Evolutionary conservation across 2,329 filamentous ascomycete genomes (phyloP).

Genomic region (Fusarium chlamydosporum): DNA sequence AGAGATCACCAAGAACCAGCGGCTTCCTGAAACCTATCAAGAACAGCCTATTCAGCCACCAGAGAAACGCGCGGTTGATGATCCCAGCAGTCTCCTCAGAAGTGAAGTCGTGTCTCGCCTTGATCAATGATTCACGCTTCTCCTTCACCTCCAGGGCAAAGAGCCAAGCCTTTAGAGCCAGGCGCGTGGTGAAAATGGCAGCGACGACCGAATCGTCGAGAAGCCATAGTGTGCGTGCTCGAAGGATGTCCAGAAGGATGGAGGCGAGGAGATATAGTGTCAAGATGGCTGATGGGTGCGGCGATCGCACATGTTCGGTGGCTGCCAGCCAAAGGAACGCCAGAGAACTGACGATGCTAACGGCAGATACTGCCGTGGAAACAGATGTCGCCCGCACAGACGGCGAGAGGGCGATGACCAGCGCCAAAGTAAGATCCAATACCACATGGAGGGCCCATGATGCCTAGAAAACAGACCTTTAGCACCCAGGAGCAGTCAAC

Average conservation of each 20-base stretch:
- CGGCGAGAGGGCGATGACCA: slow-evolving; percentile 12
- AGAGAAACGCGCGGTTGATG: slow-evolving; percentile 19
- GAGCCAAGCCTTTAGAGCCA: slow-evolving; percentile 14
- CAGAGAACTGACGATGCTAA: slow-evolving; percentile 12
- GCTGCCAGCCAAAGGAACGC: slow-evolving; percentile 16
- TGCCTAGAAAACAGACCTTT: slow-evolving; percentile 10
- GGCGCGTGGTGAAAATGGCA: slow-evolving; percentile 16
- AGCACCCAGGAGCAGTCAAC: slow-evolving; percentile 11
- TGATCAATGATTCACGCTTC: slow-evolving; percentile 16
- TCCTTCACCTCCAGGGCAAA: slow-evolving; percentile 17
- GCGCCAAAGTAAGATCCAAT: slow-evolving; percentile 15
- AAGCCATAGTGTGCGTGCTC: slow-evolving; percentile 16
- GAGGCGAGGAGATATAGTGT: slow-evolving; percentile 14
- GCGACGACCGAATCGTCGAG: slow-evolving; percentile 15
- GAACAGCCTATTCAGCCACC: slow-evolving; percentile 17
- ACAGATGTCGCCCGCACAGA: slow-evolving; percentile 16
- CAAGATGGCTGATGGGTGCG: slow-evolving; percentile 17
- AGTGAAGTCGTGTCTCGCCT: slow-evolving; percentile 13
- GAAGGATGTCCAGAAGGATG: slow-evolving; percentile 7
- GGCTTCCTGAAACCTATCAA: slow-evolving; percentile 17
- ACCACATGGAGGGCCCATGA: slow-evolving; percentile 17
- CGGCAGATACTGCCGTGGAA: slow-evolving; percentile 14
- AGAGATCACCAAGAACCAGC: slow-evolving; percentile 18
- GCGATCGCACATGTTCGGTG: slow-evolving; percentile 13
- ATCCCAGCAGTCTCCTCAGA: slow-evolving; percentile 18